Conservation (phyloP, 352 stramenopile species). For the Globisporangium recalcitrans region DNA sequence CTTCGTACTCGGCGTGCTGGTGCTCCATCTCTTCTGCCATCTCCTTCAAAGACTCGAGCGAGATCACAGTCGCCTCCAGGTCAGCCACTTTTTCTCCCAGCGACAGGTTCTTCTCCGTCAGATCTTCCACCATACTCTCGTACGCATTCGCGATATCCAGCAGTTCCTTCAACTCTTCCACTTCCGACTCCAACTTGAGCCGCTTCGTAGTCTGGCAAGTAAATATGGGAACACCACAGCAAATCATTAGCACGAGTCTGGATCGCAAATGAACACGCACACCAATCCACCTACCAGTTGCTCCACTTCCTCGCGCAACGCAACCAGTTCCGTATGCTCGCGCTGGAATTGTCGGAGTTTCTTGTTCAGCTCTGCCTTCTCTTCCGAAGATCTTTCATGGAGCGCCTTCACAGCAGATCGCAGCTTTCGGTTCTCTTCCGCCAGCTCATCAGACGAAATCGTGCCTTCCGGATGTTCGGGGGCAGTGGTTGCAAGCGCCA, state of each 20-base stretch:
- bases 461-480: constrained; percentile 32
- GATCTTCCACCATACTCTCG: constrained; percentile 84
- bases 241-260: neutral
- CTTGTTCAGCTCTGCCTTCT: constrained; percentile 81
- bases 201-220: constrained; percentile 43
- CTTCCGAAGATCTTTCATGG: constrained; percentile 68
- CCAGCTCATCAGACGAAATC: constrained; percentile 30
- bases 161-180: constrained; percentile 84
- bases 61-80: constrained; percentile 60
- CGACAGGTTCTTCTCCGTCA: constrained; percentile 86
- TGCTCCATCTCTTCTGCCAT: constrained; percentile 88
- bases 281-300: constrained; percentile 28
- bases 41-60: constrained; percentile 75
- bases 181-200: constrained; percentile 47
- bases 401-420: constrained; percentile 77
- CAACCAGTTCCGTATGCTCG: constrained; percentile 62
- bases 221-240: neutral
- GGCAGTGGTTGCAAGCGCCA: constrained; percentile 42
- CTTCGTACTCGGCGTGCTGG: constrained; percentile 79
- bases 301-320: constrained; percentile 68
- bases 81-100: constrained; percentile 80
- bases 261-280: neutral
- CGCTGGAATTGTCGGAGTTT: constrained; percentile 70
- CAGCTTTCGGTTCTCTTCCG: constrained; percentile 82
- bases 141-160: constrained; percentile 84